Evolutionary conservation across 2,329 filamentous ascomycete species (phyloP).

Genomic region (Apiospora malaysiana): DNA sequence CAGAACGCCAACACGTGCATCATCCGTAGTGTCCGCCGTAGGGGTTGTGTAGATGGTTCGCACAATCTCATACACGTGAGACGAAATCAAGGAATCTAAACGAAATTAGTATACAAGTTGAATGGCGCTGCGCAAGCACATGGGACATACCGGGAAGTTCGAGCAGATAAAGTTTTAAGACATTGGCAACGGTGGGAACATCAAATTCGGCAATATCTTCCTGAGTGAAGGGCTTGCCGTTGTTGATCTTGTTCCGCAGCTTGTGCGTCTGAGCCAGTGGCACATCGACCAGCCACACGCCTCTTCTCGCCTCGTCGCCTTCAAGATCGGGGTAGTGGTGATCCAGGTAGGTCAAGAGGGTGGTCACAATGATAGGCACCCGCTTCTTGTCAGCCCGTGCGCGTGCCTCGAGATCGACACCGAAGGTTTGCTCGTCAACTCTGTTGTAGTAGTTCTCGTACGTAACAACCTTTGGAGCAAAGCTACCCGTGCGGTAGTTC

Average conservation of each 20-base stretch:
- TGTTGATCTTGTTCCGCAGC: slow-evolving; percentile 82
- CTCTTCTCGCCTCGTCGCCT: slow-evolving; percentile 89
- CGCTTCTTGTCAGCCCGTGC: slow-evolving; percentile 94
- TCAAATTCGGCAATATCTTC: slow-evolving; percentile 88
- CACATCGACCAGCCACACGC: slow-evolving; percentile 94
- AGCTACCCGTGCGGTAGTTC: slow-evolving; percentile 94
- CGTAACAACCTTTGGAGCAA: slow-evolving; percentile 85
- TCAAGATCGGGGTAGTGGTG: slow-evolving; percentile 97
- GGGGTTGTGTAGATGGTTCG: slow-evolving; percentile 94
- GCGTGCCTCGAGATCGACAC: slow-evolving; percentile 94
- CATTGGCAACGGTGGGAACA: slow-evolving; percentile 89
- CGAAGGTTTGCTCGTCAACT: slow-evolving; percentile 96
- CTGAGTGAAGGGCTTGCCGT: slow-evolving; percentile 77
- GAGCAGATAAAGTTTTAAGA: slow-evolving; percentile 91
- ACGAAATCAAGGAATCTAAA: slow-evolving; percentile 94
- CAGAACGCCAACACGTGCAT: slow-evolving; percentile 84
- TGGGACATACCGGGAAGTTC: slow-evolving; percentile 81
- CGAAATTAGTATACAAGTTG: slow-evolving; percentile 34
- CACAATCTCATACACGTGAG: slow-evolving; percentile 97
- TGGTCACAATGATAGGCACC: slow-evolving; percentile 90
- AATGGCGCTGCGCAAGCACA: neutral
- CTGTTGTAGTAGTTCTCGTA: slow-evolving; percentile 99
- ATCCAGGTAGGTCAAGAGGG: slow-evolving; percentile 92
- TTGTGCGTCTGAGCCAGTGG: slow-evolving; percentile 85
- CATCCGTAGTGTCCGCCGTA: slow-evolving; percentile 75